Conservation (phyloP, 148 eudicot genomes). For the Cornus suecica region DNA sequence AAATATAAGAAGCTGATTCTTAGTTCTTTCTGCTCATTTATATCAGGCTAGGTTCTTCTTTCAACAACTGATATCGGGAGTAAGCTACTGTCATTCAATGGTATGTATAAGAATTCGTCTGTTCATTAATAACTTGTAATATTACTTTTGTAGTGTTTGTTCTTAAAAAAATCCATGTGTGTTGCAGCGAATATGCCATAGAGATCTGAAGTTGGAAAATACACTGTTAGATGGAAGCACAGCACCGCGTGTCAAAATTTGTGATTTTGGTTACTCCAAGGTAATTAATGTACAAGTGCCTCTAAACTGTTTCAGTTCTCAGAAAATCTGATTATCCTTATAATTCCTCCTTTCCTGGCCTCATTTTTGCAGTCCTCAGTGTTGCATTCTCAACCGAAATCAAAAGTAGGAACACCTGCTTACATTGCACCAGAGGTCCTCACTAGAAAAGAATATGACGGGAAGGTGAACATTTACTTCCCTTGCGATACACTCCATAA, state of each 20-base stretch:
- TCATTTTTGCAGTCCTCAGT: conserved; percentile 41
- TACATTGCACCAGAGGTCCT: conserved; percentile 55
- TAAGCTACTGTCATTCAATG: conserved; percentile 63
- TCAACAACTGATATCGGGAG: conserved; percentile 67
- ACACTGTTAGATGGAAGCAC: conserved; percentile 64
- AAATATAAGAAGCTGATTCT: background rate
- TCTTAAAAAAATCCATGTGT: background rate
- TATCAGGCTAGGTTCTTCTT: conserved; percentile 59
- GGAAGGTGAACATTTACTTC: conserved; percentile 43
- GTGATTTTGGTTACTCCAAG: conserved; percentile 82
- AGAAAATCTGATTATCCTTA: background rate
- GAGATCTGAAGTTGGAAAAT: conserved; percentile 75
- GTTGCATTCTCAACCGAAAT: conserved; percentile 60
- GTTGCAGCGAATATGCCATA: conserved; percentile 59
- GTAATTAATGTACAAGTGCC: conserved; percentile 15
- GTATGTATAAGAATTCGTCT: conserved; percentile 19
- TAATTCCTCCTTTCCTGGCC: background rate
- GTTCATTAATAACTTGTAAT: background rate
- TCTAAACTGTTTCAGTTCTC: background rate
- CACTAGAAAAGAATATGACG: conserved; percentile 50
- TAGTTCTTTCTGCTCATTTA: conserved; percentile 1
- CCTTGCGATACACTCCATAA: background rate
- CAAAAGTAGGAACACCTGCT: conserved; percentile 51
- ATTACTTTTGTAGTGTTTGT: background rate
- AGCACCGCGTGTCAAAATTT: conserved; percentile 65